Percentiles rank a stretch among this genome's conserved stretches.
Evolutionary conservation across 495 filamentous ascomycete genomes (phyloP).

Genomic region (Talaromyces ruber): DNA sequence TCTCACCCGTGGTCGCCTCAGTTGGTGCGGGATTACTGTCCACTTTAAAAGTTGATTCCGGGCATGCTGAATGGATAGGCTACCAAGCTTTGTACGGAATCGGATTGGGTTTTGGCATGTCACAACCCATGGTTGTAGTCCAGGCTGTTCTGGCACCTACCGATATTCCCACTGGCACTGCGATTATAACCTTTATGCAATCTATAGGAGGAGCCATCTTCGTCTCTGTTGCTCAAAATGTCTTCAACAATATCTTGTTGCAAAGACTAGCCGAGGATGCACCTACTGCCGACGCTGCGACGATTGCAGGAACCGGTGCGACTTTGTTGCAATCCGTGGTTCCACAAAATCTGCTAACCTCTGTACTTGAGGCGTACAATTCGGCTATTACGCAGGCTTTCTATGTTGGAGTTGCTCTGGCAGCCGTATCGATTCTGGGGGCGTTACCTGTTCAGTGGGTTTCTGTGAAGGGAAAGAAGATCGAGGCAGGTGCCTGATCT

Average conservation of each 20-base stretch:
- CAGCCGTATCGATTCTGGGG: constrained; percentile 51
- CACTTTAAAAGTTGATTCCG: constrained; percentile 36
- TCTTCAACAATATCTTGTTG: constrained; percentile 49
- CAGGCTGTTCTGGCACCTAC: constrained; percentile 16
- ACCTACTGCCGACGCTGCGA: constrained; percentile 37
- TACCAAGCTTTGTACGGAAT: constrained; percentile 24
- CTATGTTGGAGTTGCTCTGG: constrained; percentile 58
- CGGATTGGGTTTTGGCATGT: constrained; percentile 39
- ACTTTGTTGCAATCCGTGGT: constrained; percentile 51
- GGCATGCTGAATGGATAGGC: constrained; percentile 4
- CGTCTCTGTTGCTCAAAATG: constrained; percentile 47
- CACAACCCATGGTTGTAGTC: constrained; percentile 25
- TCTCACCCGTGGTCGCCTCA: constrained; percentile 14
- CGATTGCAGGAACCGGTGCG: constrained; percentile 53
- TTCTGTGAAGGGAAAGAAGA: constrained; percentile 27
- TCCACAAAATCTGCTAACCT: constrained; percentile 31
- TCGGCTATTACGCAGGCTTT: constrained; percentile 57
- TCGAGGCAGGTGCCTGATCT: no score
- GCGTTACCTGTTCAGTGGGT: constrained; percentile 53
- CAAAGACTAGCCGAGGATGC: constrained; percentile 40
- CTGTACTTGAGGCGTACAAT: constrained; percentile 64
- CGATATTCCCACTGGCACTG: constrained; percentile 47
- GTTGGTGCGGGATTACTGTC: constrained; percentile 43
- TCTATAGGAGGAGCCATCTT: constrained; percentile 60
- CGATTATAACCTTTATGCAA: constrained; percentile 15